Evolutionary conservation across 306 rosid species (phyloP).

Genomic region (Pyrus bretschneideri): DNA sequence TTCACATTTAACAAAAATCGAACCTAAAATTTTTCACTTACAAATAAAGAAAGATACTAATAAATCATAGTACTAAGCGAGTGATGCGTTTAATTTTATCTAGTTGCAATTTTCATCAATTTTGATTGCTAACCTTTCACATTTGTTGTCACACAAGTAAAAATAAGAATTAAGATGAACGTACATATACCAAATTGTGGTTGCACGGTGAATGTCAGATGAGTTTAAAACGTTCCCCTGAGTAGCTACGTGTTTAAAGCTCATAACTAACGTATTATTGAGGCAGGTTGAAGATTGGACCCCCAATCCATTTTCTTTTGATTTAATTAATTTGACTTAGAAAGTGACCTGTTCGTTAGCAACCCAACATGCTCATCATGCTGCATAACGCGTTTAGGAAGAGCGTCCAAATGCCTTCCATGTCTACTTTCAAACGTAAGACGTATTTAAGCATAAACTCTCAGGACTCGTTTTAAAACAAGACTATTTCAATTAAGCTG

Average conservation of each 20-base stretch:
- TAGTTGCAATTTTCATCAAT: background rate
- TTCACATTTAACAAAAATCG: too few species aligned
- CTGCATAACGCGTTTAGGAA: background rate
- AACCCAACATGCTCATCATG: slow-evolving; percentile 21
- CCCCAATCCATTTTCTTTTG: background rate
- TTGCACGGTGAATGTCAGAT: background rate
- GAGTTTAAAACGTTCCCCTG: background rate
- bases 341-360: slow-evolving; percentile 11
- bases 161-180: background rate
- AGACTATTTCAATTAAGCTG: too few species aligned
- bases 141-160: too few species aligned
- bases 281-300: background rate
- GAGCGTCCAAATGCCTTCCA: background rate
- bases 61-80: fast-evolving
- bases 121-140: background rate
- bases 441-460: background rate
- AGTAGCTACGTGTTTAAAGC: background rate
- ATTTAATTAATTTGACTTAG: background rate
- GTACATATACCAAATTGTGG: background rate
- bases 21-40: too few species aligned
- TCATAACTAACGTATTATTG: slow-evolving; percentile 1
- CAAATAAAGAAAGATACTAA: too few species aligned
- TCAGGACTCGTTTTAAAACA: too few species aligned
- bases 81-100: background rate
- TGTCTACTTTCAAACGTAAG: background rate